Percentiles rank a stretch among this genome's conserved stretches.
Evolutionary conservation across 805 yeast species (phyloP).

Genomic region (Wickerhamomyces ciferrii): DNA sequence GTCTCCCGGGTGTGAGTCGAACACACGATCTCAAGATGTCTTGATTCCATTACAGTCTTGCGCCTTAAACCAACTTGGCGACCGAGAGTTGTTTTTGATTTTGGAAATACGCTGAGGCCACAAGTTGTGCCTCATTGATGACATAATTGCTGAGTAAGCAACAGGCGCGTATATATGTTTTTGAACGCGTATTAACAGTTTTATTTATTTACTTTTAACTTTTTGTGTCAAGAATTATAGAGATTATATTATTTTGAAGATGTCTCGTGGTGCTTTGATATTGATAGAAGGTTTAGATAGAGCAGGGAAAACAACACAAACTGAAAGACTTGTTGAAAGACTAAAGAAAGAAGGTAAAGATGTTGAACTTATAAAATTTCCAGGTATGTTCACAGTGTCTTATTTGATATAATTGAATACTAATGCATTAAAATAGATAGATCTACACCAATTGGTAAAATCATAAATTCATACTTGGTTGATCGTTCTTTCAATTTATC

Average conservation of each 20-base stretch:
- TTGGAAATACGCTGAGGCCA: not conserved
- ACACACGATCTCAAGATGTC: conserved; percentile 18
- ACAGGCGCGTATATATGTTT: no score
- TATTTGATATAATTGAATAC: no score
- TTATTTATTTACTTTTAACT: no score
- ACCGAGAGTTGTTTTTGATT: conserved; percentile 9
- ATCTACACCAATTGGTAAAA: conserved; percentile 70
- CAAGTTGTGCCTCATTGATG: no score
- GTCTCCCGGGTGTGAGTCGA: conserved; percentile 19
- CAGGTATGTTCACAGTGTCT: conserved; percentile 32
- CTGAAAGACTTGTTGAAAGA: conserved; percentile 31
- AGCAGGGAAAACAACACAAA: conserved; percentile 91
- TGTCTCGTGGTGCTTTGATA: conserved; percentile 63
- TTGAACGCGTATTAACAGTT: no score
- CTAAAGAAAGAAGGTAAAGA: conserved; percentile 25
- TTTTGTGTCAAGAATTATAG: no score
- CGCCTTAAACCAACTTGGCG: conserved; percentile 20
- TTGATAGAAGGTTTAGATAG: conserved; percentile 92
- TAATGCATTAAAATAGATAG: conserved; percentile 40
- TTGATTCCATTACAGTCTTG: conserved; percentile 14
- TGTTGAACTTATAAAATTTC: conserved; percentile 66
- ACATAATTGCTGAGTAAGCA: no score
- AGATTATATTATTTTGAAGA: not conserved
- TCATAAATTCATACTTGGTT: conserved; percentile 70
- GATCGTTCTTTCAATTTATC: conserved; percentile 43